These are phyloP conservation scores for Dactylellina haptotyla DNA, from an alignment of 2,329 filamentous ascomycete species.

Conservation along the genomic window DNA sequence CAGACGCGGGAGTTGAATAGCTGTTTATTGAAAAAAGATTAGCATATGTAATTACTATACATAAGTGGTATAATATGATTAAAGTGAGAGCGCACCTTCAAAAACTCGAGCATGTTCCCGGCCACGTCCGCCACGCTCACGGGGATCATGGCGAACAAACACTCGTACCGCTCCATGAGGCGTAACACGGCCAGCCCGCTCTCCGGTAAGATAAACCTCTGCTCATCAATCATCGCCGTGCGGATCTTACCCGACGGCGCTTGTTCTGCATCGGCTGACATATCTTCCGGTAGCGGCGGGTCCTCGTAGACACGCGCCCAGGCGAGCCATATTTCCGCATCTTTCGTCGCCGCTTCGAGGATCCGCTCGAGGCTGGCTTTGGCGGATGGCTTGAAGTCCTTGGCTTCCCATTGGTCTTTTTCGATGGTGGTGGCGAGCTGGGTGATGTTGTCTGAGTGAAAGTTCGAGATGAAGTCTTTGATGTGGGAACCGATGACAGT, in stretches of 20 bases:
- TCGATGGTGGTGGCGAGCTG: constrained; percentile 80
- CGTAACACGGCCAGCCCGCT: constrained; percentile 83
- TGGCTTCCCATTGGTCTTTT: constrained; percentile 80
- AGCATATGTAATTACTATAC: background rate
- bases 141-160: constrained; percentile 83
- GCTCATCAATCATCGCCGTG: constrained; percentile 80
- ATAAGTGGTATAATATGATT: background rate
- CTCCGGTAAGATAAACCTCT: constrained; percentile 84
- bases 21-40: constrained; percentile 67
- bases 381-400: constrained; percentile 75
- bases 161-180: constrained; percentile 83
- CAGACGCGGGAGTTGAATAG: constrained; percentile 95
- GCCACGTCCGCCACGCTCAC: constrained; percentile 88
- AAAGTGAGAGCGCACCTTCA: constrained; percentile 48
- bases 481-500: constrained; percentile 84
- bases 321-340: constrained; percentile 74
- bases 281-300: constrained; percentile 49
- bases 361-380: constrained; percentile 72
- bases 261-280: constrained; percentile 20
- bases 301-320: constrained; percentile 60
- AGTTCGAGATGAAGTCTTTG: constrained; percentile 77
- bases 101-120: constrained; percentile 79
- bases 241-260: constrained; percentile 68
- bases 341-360: constrained; percentile 75
- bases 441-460: constrained; percentile 78